Base-by-base conservation (phyloP, 2,329 filamentous ascomycete species). In the Periconia digitata region DNA sequence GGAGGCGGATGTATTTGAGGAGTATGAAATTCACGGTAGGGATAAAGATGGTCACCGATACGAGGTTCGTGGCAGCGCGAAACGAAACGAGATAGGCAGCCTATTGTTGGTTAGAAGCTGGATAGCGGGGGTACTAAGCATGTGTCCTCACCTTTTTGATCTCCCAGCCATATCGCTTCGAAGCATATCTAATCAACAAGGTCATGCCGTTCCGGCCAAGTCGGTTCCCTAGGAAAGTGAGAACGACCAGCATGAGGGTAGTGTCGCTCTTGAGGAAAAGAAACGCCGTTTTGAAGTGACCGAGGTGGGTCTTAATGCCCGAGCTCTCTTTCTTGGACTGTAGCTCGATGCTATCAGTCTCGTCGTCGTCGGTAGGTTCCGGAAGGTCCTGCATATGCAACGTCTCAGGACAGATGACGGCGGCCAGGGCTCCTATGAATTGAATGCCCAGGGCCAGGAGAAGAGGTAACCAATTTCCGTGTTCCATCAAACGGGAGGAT, bases 101-200 rank as follows among this genome's bases (percentile, higher is more conserved):
- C 55, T 62, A 44, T 46, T 8, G 29, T 20, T 74, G 58, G 37
- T 73, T 74, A 43, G 73, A 64, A 40, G 66, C 54, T 1, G 6
- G 16, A 18, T 22, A 41, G 29, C 8, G 10, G n/a, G 15, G 2
- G 6, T 41, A 27, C 5, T 20, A 1, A 20, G 8, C 27, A 32
- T 32, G 27, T 13, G 12, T 32, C 27, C 46, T 15, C 35, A 47
- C 58, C 39, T 69, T 60, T 46, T 76, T 74, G 16, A 80, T 66
- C 27, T 73, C 72, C 75, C 77, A 79, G 20, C 61, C 56, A 46
- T 79, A 80, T 20, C 77, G 69, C n/a, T 74, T 76, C 1, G 77
- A 79, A 16, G 78, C 74, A 55, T 80, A 80, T 48, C 78, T 75
- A n/a, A 78, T 68, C 13, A 80, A 58, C 44, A 80, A 70, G 52